Conservation (phyloP, 1,139 yeast species). For the Diutina siamensis region DNA sequence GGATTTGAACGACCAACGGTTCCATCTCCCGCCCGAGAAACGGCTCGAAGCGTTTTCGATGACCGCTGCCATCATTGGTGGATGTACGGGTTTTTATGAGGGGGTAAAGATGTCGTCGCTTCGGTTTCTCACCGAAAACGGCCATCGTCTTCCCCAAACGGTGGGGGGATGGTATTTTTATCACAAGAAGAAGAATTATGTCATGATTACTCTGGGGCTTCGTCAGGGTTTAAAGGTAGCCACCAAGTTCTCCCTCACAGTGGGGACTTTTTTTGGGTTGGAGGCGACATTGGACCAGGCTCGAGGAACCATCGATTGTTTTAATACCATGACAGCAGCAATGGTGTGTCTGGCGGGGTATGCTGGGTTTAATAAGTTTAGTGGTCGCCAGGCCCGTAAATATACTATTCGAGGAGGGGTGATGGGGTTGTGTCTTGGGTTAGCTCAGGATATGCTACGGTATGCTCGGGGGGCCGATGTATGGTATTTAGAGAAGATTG, state of each 20-base stretch:
- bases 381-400: constrained; percentile 34
- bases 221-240: constrained; percentile 32
- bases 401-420: constrained; percentile 42
- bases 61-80: constrained; percentile 44
- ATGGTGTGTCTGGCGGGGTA: constrained; percentile 39
- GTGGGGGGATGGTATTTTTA: constrained; percentile 87
- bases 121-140: constrained; percentile 65
- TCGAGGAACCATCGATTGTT: constrained; percentile 47
- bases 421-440: constrained; percentile 50
- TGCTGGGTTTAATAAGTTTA: constrained; percentile 34
- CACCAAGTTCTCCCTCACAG: constrained; percentile 33
- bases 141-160: constrained; percentile 67
- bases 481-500: constrained; percentile 37
- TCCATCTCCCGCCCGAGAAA: constrained; percentile 28
- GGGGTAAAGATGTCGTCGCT: constrained; percentile 50
- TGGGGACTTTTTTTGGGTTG: constrained; percentile 42
- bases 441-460: constrained; percentile 53
- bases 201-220: constrained; percentile 48
- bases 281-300: constrained; percentile 49
- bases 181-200: constrained; percentile 75
- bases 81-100: constrained; percentile 47
- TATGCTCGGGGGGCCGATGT: constrained; percentile 47
- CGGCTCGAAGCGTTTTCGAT: constrained; percentile 22
- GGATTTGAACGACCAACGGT: constrained; percentile 17
- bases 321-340: constrained; percentile 50